These are phyloP conservation scores for Penicillium steckii DNA, from an alignment of 495 filamentous ascomycete species.

Conservation along the genomic window DNA sequence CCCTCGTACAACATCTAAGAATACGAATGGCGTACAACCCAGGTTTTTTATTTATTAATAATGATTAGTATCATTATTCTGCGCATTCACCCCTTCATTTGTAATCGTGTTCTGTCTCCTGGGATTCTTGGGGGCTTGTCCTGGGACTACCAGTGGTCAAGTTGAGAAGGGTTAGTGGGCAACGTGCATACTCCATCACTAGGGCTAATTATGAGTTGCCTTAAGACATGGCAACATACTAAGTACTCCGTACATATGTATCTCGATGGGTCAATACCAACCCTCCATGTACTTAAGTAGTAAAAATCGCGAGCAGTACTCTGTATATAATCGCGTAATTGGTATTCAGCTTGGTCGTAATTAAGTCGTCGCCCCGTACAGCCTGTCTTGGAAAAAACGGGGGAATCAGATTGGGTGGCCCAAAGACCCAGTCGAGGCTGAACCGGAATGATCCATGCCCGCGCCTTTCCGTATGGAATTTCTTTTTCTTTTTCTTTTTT, in stretches of 20 bases:
- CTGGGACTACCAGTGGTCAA: no score
- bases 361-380: background rate
- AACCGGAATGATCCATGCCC: slow-evolving; percentile 19
- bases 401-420: slow-evolving; percentile 18
- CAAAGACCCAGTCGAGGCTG: slow-evolving; percentile 16
- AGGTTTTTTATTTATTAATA: background rate
- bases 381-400: slow-evolving; percentile 15
- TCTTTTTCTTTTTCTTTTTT: background rate
- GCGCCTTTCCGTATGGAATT: slow-evolving; percentile 5
- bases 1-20: background rate
- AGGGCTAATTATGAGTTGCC: no score
- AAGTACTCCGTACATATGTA: no score
- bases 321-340: no score
- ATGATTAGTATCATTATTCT: no score
- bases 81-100: slow-evolving; percentile 6
- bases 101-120: no score
- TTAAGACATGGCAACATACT: no score
- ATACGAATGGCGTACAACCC: slow-evolving; percentile 5
- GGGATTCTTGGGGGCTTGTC: no score
- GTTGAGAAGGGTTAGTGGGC: no score
- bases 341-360: background rate
- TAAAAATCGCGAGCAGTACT: slow-evolving; percentile 4
- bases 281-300: slow-evolving; percentile 7
- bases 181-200: no score
- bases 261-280: no score